These are phyloP conservation scores for Aspergillus flavus DNA, from an alignment of 2,329 filamentous ascomycete genomes.

Conservation along the genomic window DNA sequence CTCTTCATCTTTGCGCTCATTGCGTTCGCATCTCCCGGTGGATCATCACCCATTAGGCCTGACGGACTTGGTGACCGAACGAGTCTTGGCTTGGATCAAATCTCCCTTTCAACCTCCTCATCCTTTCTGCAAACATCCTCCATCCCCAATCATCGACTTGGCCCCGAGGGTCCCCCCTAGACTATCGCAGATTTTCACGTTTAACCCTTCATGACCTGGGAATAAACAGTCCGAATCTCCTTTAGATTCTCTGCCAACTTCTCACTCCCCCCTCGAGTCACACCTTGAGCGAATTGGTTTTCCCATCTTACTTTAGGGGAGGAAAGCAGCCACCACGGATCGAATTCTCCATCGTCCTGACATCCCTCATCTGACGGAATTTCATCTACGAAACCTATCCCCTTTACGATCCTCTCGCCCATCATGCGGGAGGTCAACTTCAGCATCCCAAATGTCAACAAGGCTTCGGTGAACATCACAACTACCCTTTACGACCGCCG, in stretches of 20 bases:
- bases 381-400: not conserved
- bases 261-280: conserved; percentile 11
- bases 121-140: conserved; percentile 19
- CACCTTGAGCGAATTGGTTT: conserved; percentile 14
- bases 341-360: conserved; percentile 7
- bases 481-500: conserved; percentile 97
- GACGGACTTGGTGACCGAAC: conserved; percentile 14
- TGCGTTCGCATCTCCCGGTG: conserved; percentile 10
- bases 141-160: conserved; percentile 10
- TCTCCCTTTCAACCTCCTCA: conserved; percentile 22
- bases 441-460: conserved; percentile 98
- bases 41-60: conserved; percentile 17
- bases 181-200: conserved; percentile 7
- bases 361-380: conserved; percentile 2
- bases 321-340: conserved; percentile 12
- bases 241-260: conserved; percentile 5
- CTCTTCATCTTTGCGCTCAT: not conserved
- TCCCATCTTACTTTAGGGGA: conserved; percentile 21
- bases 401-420: conserved; percentile 33
- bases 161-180: conserved; percentile 11
- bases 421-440: conserved; percentile 99
- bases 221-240: conserved; percentile 13
- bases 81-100: conserved; percentile 23
- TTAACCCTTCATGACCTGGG: conserved; percentile 15
- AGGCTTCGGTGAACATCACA: conserved; percentile 98